Evolutionary conservation across 345 rosid genomes (phyloP).

Genomic region (Salix purpurea): DNA sequence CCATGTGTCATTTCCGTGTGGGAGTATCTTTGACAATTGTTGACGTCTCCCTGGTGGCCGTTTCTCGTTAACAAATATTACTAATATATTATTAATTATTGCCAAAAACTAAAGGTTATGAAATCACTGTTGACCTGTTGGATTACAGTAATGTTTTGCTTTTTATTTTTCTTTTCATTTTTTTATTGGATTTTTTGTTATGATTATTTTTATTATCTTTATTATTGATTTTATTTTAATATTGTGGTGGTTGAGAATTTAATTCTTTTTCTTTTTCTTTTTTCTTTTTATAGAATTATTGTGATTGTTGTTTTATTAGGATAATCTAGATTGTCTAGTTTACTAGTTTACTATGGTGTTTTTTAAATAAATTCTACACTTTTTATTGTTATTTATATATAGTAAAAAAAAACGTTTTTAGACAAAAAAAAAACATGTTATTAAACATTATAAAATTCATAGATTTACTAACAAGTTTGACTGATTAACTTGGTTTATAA

Average conservation of each 20-base stretch:
- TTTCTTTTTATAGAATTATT: rapidly evolving
- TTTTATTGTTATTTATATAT: too few relatives aligned
- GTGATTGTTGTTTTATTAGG: rapidly evolving
- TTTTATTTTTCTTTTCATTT: too few relatives aligned
- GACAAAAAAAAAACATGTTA: too few relatives aligned
- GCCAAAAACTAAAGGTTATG: too few relatives aligned
- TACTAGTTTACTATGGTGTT: rapidly evolving
- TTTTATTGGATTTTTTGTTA: too few relatives aligned
- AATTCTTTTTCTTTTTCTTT: rapidly evolving
- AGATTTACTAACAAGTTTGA: rapidly evolving
- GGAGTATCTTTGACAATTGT: constrained; percentile 3
- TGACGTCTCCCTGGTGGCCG: constrained; percentile 5
- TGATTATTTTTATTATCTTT: too few relatives aligned
- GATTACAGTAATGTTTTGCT: too few relatives aligned
- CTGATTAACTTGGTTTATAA: rapidly evolving
- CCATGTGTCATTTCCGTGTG: constrained; percentile 38
- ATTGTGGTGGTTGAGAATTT: too few relatives aligned
- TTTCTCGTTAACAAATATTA: not conserved
- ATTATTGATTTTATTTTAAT: too few relatives aligned
- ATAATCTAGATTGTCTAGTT: rapidly evolving
- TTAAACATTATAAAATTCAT: too few relatives aligned
- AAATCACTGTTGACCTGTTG: too few relatives aligned
- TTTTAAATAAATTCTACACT: rapidly evolving
- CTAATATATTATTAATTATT: not conserved
- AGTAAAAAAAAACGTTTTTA: too few relatives aligned